Evolutionary conservation across 192 early-diverging fungal genomes (phyloP).

Genomic region (Haplosporangium gracile): DNA sequence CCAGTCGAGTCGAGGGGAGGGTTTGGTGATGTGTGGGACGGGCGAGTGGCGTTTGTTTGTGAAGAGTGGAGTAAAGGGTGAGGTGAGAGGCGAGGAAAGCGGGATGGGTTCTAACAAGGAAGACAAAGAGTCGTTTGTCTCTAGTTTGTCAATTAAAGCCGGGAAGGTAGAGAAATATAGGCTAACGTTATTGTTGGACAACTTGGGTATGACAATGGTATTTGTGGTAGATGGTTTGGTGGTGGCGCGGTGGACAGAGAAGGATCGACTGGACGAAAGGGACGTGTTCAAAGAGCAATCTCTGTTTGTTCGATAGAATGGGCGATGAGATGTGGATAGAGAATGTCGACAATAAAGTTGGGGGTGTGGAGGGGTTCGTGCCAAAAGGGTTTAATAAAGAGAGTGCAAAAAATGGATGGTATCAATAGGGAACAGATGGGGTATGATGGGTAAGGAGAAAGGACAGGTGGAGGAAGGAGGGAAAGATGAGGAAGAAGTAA

Average conservation of each 20-base stretch:
- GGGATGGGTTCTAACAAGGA: too few relatives aligned
- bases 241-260: background rate
- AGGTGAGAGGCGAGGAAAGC: too few relatives aligned
- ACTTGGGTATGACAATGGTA: background rate
- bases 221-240: background rate
- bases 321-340: background rate
- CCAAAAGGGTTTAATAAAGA: background rate
- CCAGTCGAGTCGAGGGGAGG: too few relatives aligned
- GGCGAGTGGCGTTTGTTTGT: too few relatives aligned
- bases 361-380: conserved; percentile 1
- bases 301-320: background rate
- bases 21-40: too few relatives aligned
- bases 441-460: background rate
- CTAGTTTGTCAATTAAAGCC: too few relatives aligned
- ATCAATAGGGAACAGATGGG: background rate
- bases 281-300: background rate
- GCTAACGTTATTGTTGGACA: too few relatives aligned
- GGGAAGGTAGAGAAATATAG: too few relatives aligned
- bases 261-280: background rate
- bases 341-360: background rate
- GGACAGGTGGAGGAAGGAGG: background rate
- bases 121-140: too few relatives aligned
- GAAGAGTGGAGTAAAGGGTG: too few relatives aligned
- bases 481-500: background rate
- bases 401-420: background rate